phyloP scores from a whole-genome alignment of 495 filamentous ascomycete genomes.

The Penicillium ochrochloron region DNA sequence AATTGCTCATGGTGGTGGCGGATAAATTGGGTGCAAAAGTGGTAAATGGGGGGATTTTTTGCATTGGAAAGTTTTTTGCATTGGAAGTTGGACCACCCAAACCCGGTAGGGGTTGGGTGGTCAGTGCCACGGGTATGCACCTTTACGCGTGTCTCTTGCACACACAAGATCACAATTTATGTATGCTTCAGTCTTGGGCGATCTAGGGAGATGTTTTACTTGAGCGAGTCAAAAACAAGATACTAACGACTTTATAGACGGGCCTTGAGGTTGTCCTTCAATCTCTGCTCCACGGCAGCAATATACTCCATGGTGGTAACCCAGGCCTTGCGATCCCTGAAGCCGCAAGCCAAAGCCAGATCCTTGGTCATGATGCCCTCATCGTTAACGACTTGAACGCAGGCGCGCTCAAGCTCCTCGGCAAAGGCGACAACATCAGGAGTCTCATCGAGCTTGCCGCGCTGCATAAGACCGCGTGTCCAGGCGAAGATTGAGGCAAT shows the following conservation, averaged over 20 bases:
- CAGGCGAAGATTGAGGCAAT: slow-evolving; percentile 99
- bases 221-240: too few relatives aligned
- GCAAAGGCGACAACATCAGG: slow-evolving; percentile 88
- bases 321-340: slow-evolving; percentile 77
- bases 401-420: slow-evolving; percentile 90
- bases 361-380: slow-evolving; percentile 99
- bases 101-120: too few relatives aligned
- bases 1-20: too few relatives aligned
- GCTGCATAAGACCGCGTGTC: slow-evolving; percentile 93
- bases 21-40: too few relatives aligned
- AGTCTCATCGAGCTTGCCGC: slow-evolving; percentile 86
- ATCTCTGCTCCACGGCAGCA: slow-evolving; percentile 81
- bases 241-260: slow-evolving; percentile 48
- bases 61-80: too few relatives aligned
- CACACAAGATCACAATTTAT: too few relatives aligned
- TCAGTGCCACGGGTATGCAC: too few relatives aligned
- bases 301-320: slow-evolving; percentile 90
- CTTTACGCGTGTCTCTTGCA: too few relatives aligned
- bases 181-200: too few relatives aligned
- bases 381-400: slow-evolving; percentile 87
- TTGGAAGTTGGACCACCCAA: too few relatives aligned
- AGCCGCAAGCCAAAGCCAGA: slow-evolving; percentile 86
- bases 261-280: slow-evolving; percentile 68
- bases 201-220: too few relatives aligned
- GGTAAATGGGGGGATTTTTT: too few relatives aligned